Base-by-base conservation (phyloP, 805 yeast species). In the Pichia nanzhaoensis region DNA sequence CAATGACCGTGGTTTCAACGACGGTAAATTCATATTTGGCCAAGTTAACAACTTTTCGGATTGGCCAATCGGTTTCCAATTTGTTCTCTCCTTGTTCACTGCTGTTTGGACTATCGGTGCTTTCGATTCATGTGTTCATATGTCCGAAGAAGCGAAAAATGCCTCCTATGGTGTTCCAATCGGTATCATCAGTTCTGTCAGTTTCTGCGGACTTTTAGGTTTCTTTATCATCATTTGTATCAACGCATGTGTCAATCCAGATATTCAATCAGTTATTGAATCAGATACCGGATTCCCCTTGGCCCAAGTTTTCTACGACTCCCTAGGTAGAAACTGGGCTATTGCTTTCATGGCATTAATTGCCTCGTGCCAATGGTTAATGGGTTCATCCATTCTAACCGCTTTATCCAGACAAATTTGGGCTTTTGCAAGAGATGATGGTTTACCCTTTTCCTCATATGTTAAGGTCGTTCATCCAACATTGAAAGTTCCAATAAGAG, bases 371-470 rank as follows among this genome's bases (percentile, higher is more conserved):
- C 86, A 80, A 58, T 78, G 75, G 60, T 63, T 80, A 44, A 82
- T 81, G 86, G 83, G 84, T 16, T 70, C 77, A 20, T 77, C 83
- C 3, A 71, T 76, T 44, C 65, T 80, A 39, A 71, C 80, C 39
- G 86, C 87, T 10, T 72, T 76, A 6, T 79, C 85, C 5, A 73
- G 89, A 61, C 88, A 82, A 60, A 70, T 80, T 41, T 82, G 84
- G 79, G 87, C 88, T 1, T 80, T 82, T 60, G 79, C 86, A 18
- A 75, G 91, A 65, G 91, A 83, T 59, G 80, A 81, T 54, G 89
- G 88, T 14, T 69, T 83, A 46, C 90, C 90, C 8, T 66, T 80
- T 50, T 71, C 82, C 13, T 62, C 68, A 35, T 67, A 67, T 55
- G 70, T 83, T 50, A 77, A 80, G 52, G 73, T 66, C 37, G 84